Conservation (phyloP, 306 rosid genomes). For the Sicyos edulis region DNA sequence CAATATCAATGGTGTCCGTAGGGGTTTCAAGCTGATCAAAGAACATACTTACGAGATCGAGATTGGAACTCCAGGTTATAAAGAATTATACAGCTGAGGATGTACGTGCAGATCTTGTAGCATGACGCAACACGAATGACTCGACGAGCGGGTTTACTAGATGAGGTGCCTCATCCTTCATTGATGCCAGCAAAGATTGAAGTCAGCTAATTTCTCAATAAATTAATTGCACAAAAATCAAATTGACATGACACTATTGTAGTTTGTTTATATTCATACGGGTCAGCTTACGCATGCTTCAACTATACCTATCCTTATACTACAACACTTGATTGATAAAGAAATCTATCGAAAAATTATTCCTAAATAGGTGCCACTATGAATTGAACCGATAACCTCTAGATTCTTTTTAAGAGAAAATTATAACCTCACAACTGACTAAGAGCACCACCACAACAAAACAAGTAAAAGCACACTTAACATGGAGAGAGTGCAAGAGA, state of each 20-base stretch:
- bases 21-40: conserved; percentile 12
- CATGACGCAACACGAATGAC: conserved; percentile 88
- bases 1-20: too few species aligned
- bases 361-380: too few species aligned
- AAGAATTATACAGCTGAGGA: conserved; percentile 28
- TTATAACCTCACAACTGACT: neutral
- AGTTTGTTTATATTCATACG: too few species aligned
- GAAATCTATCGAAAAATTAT: too few species aligned
- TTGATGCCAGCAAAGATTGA: conserved; percentile 10
- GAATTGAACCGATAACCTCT: too few species aligned
- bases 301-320: too few species aligned
- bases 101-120: conserved; percentile 34
- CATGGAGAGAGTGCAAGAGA: conserved; percentile 15
- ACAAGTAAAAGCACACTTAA: neutral
- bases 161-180: conserved; percentile 91
- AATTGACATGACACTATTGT: neutral
- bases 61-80: neutral
- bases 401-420: too few species aligned
- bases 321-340: too few species aligned
- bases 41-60: neutral
- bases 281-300: too few species aligned
- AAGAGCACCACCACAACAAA: neutral
- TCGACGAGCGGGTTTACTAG: conserved; percentile 84
- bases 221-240: neutral
- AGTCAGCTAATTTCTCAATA: neutral